Conservation (phyloP, 2,329 filamentous ascomycete species). For the Endoconidiophora polonica region DNA sequence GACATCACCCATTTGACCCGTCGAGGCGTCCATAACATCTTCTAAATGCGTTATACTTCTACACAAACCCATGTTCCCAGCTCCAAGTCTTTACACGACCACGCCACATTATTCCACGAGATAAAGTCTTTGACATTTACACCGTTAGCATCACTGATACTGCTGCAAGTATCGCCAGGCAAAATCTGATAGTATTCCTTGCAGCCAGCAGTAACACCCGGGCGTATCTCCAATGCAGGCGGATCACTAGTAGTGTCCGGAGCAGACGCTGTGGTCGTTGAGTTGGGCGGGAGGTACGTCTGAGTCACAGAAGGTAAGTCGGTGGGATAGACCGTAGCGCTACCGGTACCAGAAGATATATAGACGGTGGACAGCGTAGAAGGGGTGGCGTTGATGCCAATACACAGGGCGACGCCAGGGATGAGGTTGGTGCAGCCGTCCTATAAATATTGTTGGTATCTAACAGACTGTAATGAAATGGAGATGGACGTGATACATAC, state of each 20-base stretch:
- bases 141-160: not conserved
- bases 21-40: too few relatives aligned
- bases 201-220: not conserved
- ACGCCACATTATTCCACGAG: constrained; percentile 5
- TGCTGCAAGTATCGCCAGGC: constrained; percentile 2
- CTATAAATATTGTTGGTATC: not conserved
- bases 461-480: not conserved
- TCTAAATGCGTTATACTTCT: not conserved
- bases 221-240: constrained; percentile 2
- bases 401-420: constrained; percentile 6
- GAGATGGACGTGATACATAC: not conserved
- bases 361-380: not conserved
- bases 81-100: constrained; percentile 3
- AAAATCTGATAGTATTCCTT: constrained; percentile 4
- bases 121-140: not conserved
- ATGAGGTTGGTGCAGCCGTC: constrained; percentile 10
- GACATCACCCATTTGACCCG: too few relatives aligned
- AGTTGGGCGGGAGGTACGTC: not conserved
- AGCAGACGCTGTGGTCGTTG: not conserved
- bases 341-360: not conserved
- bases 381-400: not conserved
- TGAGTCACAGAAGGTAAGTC: not conserved
- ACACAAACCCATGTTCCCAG: constrained; percentile 7
- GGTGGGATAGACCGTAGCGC: not conserved
- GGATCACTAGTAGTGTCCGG: not conserved